Base-by-base conservation (phyloP, 139 green algal genomes). In the Tetraselmis striata region DNA sequence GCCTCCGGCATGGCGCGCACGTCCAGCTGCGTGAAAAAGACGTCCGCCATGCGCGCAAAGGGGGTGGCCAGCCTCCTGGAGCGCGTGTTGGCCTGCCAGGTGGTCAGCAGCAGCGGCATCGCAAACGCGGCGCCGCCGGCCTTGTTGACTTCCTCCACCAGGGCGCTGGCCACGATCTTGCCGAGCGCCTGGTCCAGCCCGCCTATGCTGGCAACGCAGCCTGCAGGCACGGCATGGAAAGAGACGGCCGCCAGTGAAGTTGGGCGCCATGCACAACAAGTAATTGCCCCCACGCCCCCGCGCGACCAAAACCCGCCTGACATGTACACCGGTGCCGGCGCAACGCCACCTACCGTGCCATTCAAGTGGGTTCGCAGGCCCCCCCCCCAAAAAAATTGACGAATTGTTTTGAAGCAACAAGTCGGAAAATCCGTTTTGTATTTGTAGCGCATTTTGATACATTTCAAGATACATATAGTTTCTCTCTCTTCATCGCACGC, bases 131-230 rank as follows among this genome's bases (percentile, higher is more conserved):
- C 25, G 29, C 59, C 81, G 23, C 76, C 28, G 18, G 1, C 32
- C 28, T 32, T 30, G 23, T 79, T 74, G 45, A 94, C 75, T 18
- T 83, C 84, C 1, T 81, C 76, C 59, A 91, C 81, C 30, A 97
- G 76, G 0, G 92, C 91, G 11, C 81, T 78, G 27, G 85, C 85
- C 1, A 89, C 84, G 1, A 84, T 85, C 28, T 82, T 87, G 0
- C 85, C 59, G 1, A 98, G 86, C 2, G 88, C 86, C 0, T 89
- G 87, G 76, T 96, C 93, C 27, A 98, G 83, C 11, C 93, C 92
- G 11, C 95, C 95, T 2, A 95, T 91, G 32, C 89, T 93, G n/a
- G 93, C 88, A 0, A 92, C 88, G 32, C 98, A 79, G 1, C 95
- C 95, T 67, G 94, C 89, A 31, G 98, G 76, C 28, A 93, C 2